These are phyloP conservation scores for Calocybe cyanea DNA, from an alignment of 768 basidiomycete genomes.

Conservation along the genomic window DNA sequence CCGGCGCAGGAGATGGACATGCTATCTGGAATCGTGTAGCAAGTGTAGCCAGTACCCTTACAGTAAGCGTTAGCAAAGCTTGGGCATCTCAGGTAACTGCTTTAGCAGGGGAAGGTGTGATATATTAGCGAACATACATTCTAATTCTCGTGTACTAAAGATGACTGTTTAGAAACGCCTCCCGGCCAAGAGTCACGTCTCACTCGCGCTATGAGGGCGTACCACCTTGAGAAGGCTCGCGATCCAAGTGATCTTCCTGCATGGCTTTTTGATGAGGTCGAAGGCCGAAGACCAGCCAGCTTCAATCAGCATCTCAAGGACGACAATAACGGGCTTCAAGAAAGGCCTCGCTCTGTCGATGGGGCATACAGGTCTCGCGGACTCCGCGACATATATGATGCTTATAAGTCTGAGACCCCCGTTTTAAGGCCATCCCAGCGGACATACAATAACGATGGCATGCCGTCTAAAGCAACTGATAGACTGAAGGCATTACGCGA, in stretches of 20 bases:
- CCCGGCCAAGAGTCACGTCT: slow-evolving; percentile 58
- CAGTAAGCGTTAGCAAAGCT: slow-evolving; percentile 55
- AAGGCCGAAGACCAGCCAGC: slow-evolving; percentile 32
- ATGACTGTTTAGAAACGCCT: slow-evolving; percentile 35
- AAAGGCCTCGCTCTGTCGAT: slow-evolving; percentile 1
- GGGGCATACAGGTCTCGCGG: slow-evolving; percentile 19
- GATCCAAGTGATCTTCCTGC: slow-evolving; percentile 54
- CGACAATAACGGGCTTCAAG: neutral
- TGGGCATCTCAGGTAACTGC: slow-evolving; percentile 43
- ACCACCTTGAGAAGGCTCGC: slow-evolving; percentile 59
- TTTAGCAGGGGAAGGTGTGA: slow-evolving; percentile 42
- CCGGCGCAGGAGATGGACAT: slow-evolving; percentile 31
- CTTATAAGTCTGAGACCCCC: slow-evolving; percentile 21
- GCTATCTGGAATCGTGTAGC: slow-evolving; percentile 57
- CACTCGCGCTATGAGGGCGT: slow-evolving; percentile 62
- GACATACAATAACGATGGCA: slow-evolving; percentile 11
- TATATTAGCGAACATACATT: neutral
- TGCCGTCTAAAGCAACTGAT: slow-evolving; percentile 37
- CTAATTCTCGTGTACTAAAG: neutral
- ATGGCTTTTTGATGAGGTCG: slow-evolving; percentile 62
- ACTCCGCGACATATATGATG: slow-evolving; percentile 35
- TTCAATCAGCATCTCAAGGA: slow-evolving; percentile 5
- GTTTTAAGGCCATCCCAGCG: slow-evolving; percentile 5
- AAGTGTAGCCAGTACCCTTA: slow-evolving; percentile 48
- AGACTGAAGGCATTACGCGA: slow-evolving; percentile 50